Evolutionary conservation across 805 yeast species (phyloP).

Genomic region (Hanseniaspora meyeri): DNA sequence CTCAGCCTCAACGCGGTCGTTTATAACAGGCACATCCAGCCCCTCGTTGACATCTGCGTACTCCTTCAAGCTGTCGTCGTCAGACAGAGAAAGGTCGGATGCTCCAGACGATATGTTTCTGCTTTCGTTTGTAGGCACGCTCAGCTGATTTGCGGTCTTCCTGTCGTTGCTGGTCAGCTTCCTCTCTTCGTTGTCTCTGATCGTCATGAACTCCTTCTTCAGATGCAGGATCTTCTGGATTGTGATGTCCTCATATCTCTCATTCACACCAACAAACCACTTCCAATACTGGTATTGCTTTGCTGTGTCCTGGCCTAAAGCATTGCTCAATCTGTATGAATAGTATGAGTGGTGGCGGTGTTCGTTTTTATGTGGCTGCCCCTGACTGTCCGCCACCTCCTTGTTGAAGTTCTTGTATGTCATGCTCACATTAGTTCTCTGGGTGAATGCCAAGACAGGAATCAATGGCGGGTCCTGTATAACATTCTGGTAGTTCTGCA

Average conservation of each 20-base stretch:
- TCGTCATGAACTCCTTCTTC: neutral
- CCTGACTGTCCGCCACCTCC: neutral
- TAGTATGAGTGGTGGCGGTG: neutral
- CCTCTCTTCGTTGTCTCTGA: neutral
- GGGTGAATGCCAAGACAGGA: slow-evolving; percentile 10
- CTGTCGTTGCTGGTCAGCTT: neutral
- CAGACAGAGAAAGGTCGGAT: neutral
- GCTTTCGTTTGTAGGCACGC: neutral
- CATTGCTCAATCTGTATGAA: neutral
- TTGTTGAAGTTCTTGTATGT: neutral
- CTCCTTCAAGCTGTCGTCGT: neutral
- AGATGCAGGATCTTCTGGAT: slow-evolving; percentile 30
- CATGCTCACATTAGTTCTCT: neutral
- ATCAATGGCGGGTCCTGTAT: slow-evolving; percentile 13
- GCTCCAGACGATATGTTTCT: neutral
- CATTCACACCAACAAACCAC: slow-evolving; percentile 58
- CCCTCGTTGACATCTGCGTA: slow-evolving; percentile 1
- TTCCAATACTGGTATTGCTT: slow-evolving; percentile 7
- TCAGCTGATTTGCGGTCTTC: neutral
- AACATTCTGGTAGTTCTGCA: slow-evolving; percentile 12
- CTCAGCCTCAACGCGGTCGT: no score
- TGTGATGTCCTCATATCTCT: slow-evolving; percentile 40
- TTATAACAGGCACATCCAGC: neutral
- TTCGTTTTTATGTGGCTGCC: neutral
- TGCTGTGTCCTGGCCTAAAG: neutral